Evolutionary conservation across 2,329 filamentous ascomycete species (phyloP).

Genomic region (Penicillium sp.): DNA sequence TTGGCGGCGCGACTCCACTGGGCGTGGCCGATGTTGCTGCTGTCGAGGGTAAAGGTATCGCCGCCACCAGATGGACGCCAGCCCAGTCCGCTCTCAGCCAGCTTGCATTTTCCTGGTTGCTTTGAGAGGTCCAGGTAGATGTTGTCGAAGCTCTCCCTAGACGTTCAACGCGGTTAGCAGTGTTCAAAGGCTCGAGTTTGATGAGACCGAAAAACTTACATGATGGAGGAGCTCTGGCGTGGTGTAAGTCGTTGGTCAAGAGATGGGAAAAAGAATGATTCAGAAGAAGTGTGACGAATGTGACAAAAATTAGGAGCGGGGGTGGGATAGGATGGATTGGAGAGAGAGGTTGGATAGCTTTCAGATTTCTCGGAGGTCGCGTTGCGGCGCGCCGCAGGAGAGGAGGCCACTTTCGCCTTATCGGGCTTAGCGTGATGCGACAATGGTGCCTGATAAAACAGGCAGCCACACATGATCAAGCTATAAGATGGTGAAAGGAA

Average conservation of each 20-base stretch:
- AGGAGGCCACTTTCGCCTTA: constrained; percentile 24
- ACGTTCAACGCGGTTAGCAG: constrained; percentile 13
- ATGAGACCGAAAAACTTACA: constrained; percentile 29
- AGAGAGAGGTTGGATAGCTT: constrained; percentile 15
- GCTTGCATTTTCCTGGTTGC: constrained; percentile 87
- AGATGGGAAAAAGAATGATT: background rate
- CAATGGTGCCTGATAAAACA: constrained; percentile 13
- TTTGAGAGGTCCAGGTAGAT: constrained; percentile 96
- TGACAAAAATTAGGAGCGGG: background rate
- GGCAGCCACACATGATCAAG: background rate
- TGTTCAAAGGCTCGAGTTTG: constrained; percentile 3
- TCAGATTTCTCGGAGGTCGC: constrained; percentile 28
- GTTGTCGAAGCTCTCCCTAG: constrained; percentile 90
- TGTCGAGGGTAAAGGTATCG: constrained; percentile 91
- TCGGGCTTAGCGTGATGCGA: constrained; percentile 19
- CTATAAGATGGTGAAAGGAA: too few species aligned
- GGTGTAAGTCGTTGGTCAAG: background rate
- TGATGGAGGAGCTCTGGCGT: constrained; percentile 34
- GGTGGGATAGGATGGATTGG: constrained; percentile 2
- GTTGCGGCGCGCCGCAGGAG: constrained; percentile 26
- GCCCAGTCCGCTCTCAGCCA: constrained; percentile 89
- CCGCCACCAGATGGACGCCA: constrained; percentile 90
- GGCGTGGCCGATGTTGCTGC: constrained; percentile 78
- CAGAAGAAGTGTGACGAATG: background rate
- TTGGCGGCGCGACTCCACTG: constrained; percentile 94